Evolutionary conservation across 148 eudicot species (phyloP).

Genomic region (Tetragonia tetragonoides): DNA sequence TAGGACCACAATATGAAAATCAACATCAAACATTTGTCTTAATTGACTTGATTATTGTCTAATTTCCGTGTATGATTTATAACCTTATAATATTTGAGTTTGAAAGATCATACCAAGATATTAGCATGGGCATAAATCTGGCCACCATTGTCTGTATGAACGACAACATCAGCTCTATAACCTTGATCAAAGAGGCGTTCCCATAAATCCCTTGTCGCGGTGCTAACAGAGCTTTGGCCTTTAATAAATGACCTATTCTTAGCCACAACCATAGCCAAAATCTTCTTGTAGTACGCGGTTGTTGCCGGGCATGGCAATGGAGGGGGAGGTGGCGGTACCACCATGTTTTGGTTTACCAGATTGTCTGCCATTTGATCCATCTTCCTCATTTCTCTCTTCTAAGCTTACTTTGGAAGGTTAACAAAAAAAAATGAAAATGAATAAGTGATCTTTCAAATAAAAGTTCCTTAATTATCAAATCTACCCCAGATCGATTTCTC

Average conservation of each 20-base stretch:
- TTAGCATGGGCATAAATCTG: constrained; percentile 75
- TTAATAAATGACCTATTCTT: constrained; percentile 9
- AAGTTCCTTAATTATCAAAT: background rate
- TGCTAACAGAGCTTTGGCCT: constrained; percentile 25
- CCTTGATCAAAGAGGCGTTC: constrained; percentile 81
- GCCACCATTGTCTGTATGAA: constrained; percentile 53
- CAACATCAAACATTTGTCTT: background rate
- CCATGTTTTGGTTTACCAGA: background rate
- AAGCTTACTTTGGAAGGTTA: background rate
- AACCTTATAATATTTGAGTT: background rate
- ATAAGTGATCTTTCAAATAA: background rate
- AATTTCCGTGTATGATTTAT: background rate
- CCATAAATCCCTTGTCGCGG: constrained; percentile 46
- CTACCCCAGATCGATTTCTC: background rate
- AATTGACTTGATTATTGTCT: background rate
- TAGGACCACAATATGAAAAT: no score
- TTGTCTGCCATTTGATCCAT: constrained; percentile 30
- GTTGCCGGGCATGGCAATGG: constrained; percentile 39
- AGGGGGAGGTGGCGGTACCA: constrained; percentile 35
- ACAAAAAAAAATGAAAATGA: no score
- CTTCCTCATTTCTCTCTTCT: constrained; percentile 12
- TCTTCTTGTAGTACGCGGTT: constrained; percentile 19
- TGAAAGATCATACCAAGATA: constrained; percentile 55
- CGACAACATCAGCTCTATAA: constrained; percentile 72
- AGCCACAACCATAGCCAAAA: constrained; percentile 21